Evolutionary conservation across 2,329 filamentous ascomycete species (phyloP).

Genomic region (Calonectria multiphialidica): DNA sequence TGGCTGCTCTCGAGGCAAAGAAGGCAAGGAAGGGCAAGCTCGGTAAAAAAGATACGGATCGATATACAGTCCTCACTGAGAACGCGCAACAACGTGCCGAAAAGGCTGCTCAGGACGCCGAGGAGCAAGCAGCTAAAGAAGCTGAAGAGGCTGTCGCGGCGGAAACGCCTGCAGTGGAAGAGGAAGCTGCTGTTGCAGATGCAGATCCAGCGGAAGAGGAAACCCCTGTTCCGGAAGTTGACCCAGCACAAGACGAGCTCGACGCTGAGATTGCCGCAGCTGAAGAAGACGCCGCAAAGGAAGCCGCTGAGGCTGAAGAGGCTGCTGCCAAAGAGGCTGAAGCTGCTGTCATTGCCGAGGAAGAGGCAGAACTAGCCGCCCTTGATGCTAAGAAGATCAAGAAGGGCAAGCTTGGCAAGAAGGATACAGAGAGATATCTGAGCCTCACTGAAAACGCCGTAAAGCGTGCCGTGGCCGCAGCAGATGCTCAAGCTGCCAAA

Average conservation of each 20-base stretch:
- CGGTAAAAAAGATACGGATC: slow-evolving; percentile 46
- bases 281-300: slow-evolving; percentile 28
- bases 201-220: slow-evolving; percentile 31
- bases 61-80: slow-evolving; percentile 38
- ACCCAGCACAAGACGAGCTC: slow-evolving; percentile 36
- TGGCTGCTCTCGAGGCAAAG: slow-evolving; percentile 48
- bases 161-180: neutral
- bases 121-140: slow-evolving; percentile 29
- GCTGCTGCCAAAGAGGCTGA: slow-evolving; percentile 28
- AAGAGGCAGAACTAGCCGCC: slow-evolving; percentile 34
- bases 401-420: slow-evolving; percentile 39
- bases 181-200: slow-evolving; percentile 30
- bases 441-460: slow-evolving; percentile 34
- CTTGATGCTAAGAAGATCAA: slow-evolving; percentile 36
- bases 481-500: slow-evolving; percentile 15
- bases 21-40: slow-evolving; percentile 48
- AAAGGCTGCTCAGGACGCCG: slow-evolving; percentile 17
- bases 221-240: slow-evolving; percentile 28
- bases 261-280: slow-evolving; percentile 45
- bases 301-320: slow-evolving; percentile 16
- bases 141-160: slow-evolving; percentile 34
- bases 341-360: slow-evolving; percentile 29
- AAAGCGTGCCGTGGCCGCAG: slow-evolving; percentile 33
- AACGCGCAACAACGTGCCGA: slow-evolving; percentile 34
- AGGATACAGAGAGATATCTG: slow-evolving; percentile 35